Conservation (phyloP, 768 basidiomycete species). For the Kwoniella mangroviensis region DNA sequence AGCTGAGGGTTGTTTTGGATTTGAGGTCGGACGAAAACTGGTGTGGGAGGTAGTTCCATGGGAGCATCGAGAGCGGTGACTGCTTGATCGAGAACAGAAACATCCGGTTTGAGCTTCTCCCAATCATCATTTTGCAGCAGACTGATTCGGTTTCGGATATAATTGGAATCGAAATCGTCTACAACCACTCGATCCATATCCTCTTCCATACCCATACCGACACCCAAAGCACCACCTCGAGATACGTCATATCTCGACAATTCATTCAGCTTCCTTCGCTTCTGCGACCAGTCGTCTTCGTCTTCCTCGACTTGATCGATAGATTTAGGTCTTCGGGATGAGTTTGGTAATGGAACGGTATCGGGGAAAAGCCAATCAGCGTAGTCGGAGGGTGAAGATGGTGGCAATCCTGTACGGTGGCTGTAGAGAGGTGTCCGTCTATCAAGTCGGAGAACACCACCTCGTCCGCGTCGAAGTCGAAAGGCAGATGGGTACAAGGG, state of each 20-base stretch:
- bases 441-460: conserved; percentile 77
- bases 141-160: conserved; percentile 46
- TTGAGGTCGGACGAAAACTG: conserved; percentile 44
- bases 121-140: conserved; percentile 47
- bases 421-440: conserved; percentile 61
- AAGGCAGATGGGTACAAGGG: conserved; percentile 60
- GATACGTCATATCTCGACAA: conserved; percentile 58
- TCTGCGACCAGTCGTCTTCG: conserved; percentile 35
- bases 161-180: conserved; percentile 58
- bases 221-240: conserved; percentile 47
- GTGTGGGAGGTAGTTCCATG: conserved; percentile 42
- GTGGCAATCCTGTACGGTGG: conserved; percentile 22
- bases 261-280: conserved; percentile 54
- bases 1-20: conserved; percentile 28
- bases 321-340: conserved; percentile 34
- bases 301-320: conserved; percentile 40
- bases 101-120: conserved; percentile 43
- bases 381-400: conserved; percentile 13
- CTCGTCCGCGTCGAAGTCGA: conserved; percentile 79
- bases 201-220: conserved; percentile 55
- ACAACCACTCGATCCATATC: conserved; percentile 57
- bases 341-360: conserved; percentile 4
- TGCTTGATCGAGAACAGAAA: conserved; percentile 35
- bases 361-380: conserved; percentile 44
- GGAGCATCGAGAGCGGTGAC: conserved; percentile 36